Evolutionary conservation across 345 rosid species (phyloP).

Genomic region (Brassica nigra): DNA sequence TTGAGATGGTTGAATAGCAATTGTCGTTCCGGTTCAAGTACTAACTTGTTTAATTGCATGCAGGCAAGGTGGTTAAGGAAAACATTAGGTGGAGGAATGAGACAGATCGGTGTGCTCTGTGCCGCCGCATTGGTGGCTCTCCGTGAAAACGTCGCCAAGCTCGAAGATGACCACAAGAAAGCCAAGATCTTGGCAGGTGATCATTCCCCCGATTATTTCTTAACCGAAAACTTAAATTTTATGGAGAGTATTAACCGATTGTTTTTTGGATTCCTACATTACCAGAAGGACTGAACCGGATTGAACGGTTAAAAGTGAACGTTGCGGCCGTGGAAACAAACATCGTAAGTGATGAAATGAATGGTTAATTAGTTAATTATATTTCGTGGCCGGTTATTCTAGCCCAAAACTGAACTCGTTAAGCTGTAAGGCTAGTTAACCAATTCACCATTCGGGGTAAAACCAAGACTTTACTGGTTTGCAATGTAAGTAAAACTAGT

Average conservation of each 20-base stretch:
- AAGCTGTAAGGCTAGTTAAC: background rate
- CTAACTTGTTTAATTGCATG: slow-evolving; percentile 23
- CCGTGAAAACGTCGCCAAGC: slow-evolving; percentile 66
- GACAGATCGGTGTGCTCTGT: slow-evolving; percentile 82
- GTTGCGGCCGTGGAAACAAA: slow-evolving; percentile 80
- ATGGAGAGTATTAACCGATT: slow-evolving; percentile 7
- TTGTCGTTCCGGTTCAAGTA: slow-evolving; percentile 13
- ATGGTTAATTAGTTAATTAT: background rate
- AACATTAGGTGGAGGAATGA: slow-evolving; percentile 96
- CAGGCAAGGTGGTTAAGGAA: slow-evolving; percentile 90
- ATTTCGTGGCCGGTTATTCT: background rate
- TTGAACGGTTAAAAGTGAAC: slow-evolving; percentile 70
- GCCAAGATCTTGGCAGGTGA: slow-evolving; percentile 82
- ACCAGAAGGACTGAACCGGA: slow-evolving; percentile 70
- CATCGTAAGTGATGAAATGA: slow-evolving; percentile 57
- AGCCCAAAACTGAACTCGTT: background rate
- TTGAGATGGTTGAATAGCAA: background rate
- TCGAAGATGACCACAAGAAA: slow-evolving; percentile 75
- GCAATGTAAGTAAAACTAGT: background rate
- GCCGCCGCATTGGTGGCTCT: slow-evolving; percentile 84
- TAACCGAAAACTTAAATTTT: background rate
- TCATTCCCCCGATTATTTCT: background rate
- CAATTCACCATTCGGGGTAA: background rate
- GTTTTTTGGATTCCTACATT: background rate
- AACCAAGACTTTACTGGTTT: background rate